phyloP scores from a whole-genome alignment of 2,329 filamentous ascomycete genomes.

The Didymella glomerata region DNA sequence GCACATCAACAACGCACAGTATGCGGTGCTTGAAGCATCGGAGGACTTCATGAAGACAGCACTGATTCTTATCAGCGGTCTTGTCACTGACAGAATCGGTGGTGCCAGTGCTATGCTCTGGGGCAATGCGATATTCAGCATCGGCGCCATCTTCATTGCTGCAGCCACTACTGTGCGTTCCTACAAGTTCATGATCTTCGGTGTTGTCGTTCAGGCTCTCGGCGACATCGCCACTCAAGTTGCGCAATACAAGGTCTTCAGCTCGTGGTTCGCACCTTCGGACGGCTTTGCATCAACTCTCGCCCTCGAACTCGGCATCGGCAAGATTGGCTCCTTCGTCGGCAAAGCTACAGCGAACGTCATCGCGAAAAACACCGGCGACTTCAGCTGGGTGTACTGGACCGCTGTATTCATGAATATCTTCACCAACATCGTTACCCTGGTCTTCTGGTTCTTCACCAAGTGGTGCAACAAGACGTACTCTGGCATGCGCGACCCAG shows the following conservation, averaged over 20 bases:
- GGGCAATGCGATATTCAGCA: constrained; percentile 67
- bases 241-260: constrained; percentile 72
- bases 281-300: constrained; percentile 70
- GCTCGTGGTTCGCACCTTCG: constrained; percentile 69
- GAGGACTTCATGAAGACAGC: constrained; percentile 69
- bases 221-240: constrained; percentile 72
- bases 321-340: constrained; percentile 68
- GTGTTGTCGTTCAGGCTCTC: constrained; percentile 63
- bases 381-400: constrained; percentile 71
- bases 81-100: constrained; percentile 66
- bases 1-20: constrained; percentile 67
- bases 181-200: constrained; percentile 68
- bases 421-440: constrained; percentile 66
- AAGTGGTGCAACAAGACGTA: constrained; percentile 61
- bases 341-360: constrained; percentile 68
- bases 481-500: constrained; percentile 59
- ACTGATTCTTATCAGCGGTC: constrained; percentile 63
- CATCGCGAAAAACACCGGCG: constrained; percentile 64
- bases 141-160: constrained; percentile 67
- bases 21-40: constrained; percentile 66
- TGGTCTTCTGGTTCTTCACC: constrained; percentile 65
- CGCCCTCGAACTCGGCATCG: constrained; percentile 67
- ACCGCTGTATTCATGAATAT: constrained; percentile 69
- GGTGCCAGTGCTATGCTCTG: constrained; percentile 67
- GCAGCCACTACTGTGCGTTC: constrained; percentile 64